Evolutionary conservation across 768 basidiomycete species (phyloP).

Genomic region (Boletus fagicola): DNA sequence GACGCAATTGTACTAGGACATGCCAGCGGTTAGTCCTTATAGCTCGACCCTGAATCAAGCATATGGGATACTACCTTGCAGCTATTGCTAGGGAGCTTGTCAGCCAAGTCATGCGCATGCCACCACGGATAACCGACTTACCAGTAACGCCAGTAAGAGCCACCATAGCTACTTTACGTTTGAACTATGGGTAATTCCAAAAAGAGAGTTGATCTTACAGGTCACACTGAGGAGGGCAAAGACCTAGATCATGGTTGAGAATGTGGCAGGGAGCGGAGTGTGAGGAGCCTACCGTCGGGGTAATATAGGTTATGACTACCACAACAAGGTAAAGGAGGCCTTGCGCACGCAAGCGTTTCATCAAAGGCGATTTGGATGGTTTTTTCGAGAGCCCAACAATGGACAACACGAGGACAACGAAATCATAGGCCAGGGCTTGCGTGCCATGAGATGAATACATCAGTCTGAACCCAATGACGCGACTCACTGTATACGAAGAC

Average conservation of each 20-base stretch:
- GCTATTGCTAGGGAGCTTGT: conserved; percentile 12
- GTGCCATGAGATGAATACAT: not conserved
- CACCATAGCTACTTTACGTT: conserved; percentile 6
- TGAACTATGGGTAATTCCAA: not conserved
- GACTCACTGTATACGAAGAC: conserved; percentile 23
- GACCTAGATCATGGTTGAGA: conserved; percentile 4
- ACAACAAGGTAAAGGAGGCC: conserved; percentile 24
- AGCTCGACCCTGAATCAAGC: too few species aligned
- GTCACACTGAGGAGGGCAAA: conserved; percentile 9
- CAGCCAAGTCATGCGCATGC: not conserved
- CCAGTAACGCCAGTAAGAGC: conserved; percentile 1
- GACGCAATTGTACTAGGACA: conserved; percentile 16
- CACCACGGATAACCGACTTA: not conserved
- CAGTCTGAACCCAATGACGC: not conserved
- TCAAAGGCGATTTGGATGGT: conserved; percentile 16
- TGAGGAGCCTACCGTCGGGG: conserved; percentile 5
- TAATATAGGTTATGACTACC: conserved; percentile 16
- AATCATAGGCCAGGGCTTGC: conserved; percentile 25
- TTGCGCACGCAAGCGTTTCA: conserved; percentile 18
- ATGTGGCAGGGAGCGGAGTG: too few species aligned
- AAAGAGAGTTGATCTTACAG: not conserved
- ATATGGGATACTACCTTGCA: conserved; percentile 18
- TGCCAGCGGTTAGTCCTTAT: not conserved
- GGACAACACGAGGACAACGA: conserved; percentile 21
- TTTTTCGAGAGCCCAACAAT: conserved; percentile 15